Conservation (phyloP, 306 rosid genomes). For the Cicer pinnatifidum region DNA sequence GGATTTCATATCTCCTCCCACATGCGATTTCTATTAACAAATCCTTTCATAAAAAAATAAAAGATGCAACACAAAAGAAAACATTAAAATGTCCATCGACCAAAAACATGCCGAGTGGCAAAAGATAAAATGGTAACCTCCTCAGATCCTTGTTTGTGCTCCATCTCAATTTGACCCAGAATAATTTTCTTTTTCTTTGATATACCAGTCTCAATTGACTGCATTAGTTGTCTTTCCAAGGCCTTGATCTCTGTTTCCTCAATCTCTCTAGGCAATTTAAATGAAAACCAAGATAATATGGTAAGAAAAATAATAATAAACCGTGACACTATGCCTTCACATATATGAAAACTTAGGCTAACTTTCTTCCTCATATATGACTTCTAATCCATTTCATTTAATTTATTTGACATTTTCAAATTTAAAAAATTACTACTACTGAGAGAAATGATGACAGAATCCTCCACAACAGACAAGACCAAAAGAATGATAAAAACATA, state of each 20-base stretch:
- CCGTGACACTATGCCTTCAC: background rate
- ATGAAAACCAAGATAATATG: slow-evolving; percentile 8
- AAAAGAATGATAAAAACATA: slow-evolving; percentile 9
- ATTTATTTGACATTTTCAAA: background rate
- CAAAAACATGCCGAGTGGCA: slow-evolving; percentile 13
- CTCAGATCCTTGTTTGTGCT: slow-evolving; percentile 69
- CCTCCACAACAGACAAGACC: slow-evolving; percentile 3
- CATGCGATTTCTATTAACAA: background rate
- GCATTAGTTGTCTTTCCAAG: slow-evolving; percentile 85
- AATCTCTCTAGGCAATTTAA: slow-evolving; percentile 63
- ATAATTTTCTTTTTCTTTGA: slow-evolving; percentile 81
- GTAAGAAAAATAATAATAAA: background rate
- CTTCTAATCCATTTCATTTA: background rate
- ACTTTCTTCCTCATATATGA: slow-evolving; percentile 1
- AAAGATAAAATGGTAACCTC: slow-evolving; percentile 56
- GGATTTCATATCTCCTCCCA: slow-evolving; percentile 8
- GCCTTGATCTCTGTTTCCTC: slow-evolving; percentile 79
- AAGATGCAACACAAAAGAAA: background rate
- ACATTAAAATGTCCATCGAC: background rate
- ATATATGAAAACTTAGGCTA: slow-evolving; percentile 13
- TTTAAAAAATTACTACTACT: background rate
- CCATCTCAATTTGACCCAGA: slow-evolving; percentile 77
- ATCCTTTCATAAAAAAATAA: slow-evolving; percentile 3
- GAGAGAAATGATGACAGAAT: slow-evolving; percentile 17
- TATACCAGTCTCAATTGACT: slow-evolving; percentile 74